phyloP scores from a whole-genome alignment of 169 alveolate genomes.

The Cystoisospora suis region DNA sequence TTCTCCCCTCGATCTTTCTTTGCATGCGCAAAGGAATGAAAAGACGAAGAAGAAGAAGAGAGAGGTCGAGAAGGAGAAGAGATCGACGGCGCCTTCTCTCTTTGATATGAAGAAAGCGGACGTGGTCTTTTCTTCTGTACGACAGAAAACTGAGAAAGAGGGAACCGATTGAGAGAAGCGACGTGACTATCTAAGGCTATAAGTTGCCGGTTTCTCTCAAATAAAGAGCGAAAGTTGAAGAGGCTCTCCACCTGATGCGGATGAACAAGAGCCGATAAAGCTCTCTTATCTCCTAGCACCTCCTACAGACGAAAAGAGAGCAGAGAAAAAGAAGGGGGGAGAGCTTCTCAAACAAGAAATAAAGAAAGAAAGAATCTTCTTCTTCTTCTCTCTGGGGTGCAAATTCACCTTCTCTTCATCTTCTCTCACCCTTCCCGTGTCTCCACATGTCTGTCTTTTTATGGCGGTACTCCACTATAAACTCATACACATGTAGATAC shows the following conservation, averaged over 20 bases:
- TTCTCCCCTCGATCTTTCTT: not conserved
- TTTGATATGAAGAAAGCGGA: too few relatives aligned
- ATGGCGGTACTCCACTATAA: too few relatives aligned
- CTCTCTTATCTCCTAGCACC: not conserved
- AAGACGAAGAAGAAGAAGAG: not conserved
- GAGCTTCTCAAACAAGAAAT: not conserved
- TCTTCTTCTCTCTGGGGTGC: not conserved
- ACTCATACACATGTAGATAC: not conserved
- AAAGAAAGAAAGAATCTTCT: not conserved
- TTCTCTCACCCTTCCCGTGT: not conserved
- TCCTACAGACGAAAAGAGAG: not conserved
- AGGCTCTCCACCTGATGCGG: not conserved
- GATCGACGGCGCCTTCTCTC: not conserved
- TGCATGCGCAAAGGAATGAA: not conserved
- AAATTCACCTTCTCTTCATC: not conserved
- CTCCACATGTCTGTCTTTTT: too few relatives aligned
- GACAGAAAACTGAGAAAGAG: not conserved
- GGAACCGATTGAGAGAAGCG: not conserved
- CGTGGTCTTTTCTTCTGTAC: not conserved
- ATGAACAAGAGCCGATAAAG: not conserved
- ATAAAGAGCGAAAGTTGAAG: not conserved
- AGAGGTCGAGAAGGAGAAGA: not conserved
- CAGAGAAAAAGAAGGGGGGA: not conserved
- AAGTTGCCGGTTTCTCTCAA: slow-evolving; percentile 9
- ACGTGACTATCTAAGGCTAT: not conserved